Evolutionary conservation across 495 filamentous ascomycete species (phyloP), one percentile per base, ranked within the genome.

Genomic region (Podospora didyma): DNA sequence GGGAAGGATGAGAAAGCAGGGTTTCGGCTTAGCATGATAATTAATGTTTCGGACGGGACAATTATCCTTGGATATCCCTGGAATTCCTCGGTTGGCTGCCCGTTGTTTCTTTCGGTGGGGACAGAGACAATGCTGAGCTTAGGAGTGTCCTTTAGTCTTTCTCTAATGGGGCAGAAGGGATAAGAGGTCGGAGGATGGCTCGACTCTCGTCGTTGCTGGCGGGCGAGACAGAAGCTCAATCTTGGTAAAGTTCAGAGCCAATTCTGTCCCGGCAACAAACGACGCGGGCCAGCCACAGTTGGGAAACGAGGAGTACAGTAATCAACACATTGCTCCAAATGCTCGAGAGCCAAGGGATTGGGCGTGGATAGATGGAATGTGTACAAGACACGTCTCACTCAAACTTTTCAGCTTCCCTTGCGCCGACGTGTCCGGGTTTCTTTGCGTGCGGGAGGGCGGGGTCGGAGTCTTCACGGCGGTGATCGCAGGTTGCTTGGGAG

Each of bases 11-110:
- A 39, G 10, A 24, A 24, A 55, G 57, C 57, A 58, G 68, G 60
- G 58, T 62, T 66, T 61, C 58, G 58, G 62, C 69, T 75, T 75
- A 75, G 73, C 73, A 76, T 78, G 66, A 68, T 70, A 55, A 53
- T 59, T 73, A 72, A 68, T 71, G 73, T 71, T 71, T 73, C 69
- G 65, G 26, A 57, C 51, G 51, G 64, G 54, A 63, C 56, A 54
- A 61, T 57, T 49, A 42, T 42, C 42, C 53, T 37, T 49, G 60
- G 58, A 50, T 58, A 52, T 62, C 62, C 62, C 65, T 57, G 60
- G 59, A 34, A 50, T 47, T 46, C 45, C 55, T 28, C 50, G 20
- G 41, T 12, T 42, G 39, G n/a, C 39, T 14, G 19, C 35, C 24
- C 22, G 35, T 26, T 59, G 49, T 54, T 28, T 51, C 49, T 53